These are phyloP conservation scores for Cryptococcus hybrid DNA, from an alignment of 1,284 basidiomycete species.

Conservation along the genomic window DNA sequence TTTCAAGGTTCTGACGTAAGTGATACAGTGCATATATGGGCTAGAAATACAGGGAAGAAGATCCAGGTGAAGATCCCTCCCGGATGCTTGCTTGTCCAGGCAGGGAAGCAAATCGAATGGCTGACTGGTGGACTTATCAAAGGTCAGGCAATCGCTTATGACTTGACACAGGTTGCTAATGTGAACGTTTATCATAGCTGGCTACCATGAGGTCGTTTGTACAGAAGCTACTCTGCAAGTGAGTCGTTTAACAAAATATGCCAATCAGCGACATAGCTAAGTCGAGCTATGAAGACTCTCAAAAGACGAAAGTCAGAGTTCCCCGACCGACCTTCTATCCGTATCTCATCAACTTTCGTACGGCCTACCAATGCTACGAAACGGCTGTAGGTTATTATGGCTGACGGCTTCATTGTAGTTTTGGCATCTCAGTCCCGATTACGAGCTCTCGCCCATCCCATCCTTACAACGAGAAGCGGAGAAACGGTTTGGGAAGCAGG, in stretches of 20 bases:
- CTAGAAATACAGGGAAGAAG: conserved; percentile 81
- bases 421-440: conserved; percentile 86
- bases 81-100: conserved; percentile 65
- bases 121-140: conserved; percentile 80
- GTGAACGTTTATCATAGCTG: conserved; percentile 51
- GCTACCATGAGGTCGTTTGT: conserved; percentile 87
- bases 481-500: conserved; percentile 43
- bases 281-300: conserved; percentile 57
- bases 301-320: conserved; percentile 59
- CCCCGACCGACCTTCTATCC: conserved; percentile 76
- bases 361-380: conserved; percentile 9
- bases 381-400: background rate
- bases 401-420: conserved; percentile 53
- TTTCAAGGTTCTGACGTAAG: background rate
- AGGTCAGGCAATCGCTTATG: conserved; percentile 40
- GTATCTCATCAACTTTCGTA: conserved; percentile 84
- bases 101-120: conserved; percentile 89
- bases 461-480: conserved; percentile 53
- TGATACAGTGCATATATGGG: conserved; percentile 69
- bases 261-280: background rate
- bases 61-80: conserved; percentile 77
- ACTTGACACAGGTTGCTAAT: background rate
- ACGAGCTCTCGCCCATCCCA: conserved; percentile 64
- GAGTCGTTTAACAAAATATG: conserved; percentile 8
- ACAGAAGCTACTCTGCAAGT: conserved; percentile 73